Base-by-base conservation (phyloP, 257 asterid genomes). In the Osmanthus fragrans region DNA sequence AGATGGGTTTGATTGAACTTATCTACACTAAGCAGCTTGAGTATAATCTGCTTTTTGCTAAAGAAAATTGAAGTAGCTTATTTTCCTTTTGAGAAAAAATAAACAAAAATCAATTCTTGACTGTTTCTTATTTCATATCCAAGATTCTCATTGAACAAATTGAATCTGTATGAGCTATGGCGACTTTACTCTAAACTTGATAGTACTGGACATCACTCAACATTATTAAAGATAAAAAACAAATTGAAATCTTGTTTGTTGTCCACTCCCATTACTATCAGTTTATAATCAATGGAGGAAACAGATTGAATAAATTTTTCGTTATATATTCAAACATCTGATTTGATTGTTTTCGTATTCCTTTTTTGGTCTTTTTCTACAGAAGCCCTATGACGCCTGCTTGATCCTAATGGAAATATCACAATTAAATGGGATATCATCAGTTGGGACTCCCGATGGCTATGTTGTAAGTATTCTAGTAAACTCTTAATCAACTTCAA, bases 361-460 rank as follows among this genome's bases (percentile, higher is more conserved):
- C 27, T 19, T 23, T 2, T 21, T 64, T 19, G 13, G 60, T 5
- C 4, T 36, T 40, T 72, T 79, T 21, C 51, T 74, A 33, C 89
- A 88, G 91, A 85, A 71, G 95, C 91, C 91, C 0, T 82, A 82
- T 76, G 91, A 88, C n/a, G n/a, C 70, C 84, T 91, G 18, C 92
- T 90, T n/a, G 91, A 88, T 79, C 91, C 91, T 5, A 87, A 84
- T 75, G 92, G 95, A 47, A 86, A 90, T 25, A 87, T 88, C 85
- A 90, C 91, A 4, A 85, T 90, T 25, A 90, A 87, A 68, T 88
- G 95, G 95, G 92, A 90, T 51, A 74, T 90, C 32, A 79, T 88
- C 65, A 74, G 63, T 58, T 90, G 95, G 95, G 92, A 88, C 91
- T 7, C 80, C 91, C 10, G 92, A 90, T 80, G 95, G 92, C 76